A percentile compares a stretch with the other conserved stretches of the same genome.
These are phyloP conservation scores for Pseudogymnoascus verrucosus DNA, from an alignment of 2,329 filamentous ascomycete species.

Conservation along the genomic window DNA sequence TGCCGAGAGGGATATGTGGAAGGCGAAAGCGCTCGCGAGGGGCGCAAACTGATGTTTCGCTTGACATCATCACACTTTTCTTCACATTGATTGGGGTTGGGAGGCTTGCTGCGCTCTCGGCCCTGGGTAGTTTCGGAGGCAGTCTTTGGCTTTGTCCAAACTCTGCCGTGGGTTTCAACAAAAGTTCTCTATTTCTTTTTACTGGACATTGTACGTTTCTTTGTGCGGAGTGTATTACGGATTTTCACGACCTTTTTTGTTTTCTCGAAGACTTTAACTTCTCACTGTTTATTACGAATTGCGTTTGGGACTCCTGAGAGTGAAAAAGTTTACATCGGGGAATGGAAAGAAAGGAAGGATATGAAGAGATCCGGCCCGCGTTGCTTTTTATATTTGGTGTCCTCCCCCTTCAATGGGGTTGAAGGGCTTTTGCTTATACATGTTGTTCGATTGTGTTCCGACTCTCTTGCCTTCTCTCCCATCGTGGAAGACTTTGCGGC, in stretches of 20 bases:
- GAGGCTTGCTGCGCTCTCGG: not conserved
- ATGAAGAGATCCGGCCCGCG: not conserved
- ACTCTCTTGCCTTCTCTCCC: not conserved
- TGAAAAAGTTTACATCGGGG: not conserved
- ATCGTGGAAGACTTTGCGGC: not conserved
- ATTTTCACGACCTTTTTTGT: not conserved
- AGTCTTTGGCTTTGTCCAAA: not conserved
- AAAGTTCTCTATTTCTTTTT: not conserved
- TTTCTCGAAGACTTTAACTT: not conserved
- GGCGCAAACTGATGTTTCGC: not conserved
- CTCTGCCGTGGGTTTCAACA: not conserved
- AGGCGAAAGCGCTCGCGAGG: slow-evolving; percentile 30
- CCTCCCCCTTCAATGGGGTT: not conserved
- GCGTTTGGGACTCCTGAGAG: not conserved
- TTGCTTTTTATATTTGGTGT: not conserved
- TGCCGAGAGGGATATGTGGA: slow-evolving; percentile 59
- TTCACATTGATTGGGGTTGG: not conserved
- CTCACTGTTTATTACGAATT: not conserved
- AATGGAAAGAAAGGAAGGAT: not conserved
- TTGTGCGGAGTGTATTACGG: not conserved
- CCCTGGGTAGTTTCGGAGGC: not conserved
- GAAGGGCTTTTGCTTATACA: not conserved
- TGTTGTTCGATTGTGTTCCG: not conserved
- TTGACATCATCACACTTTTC: not conserved
- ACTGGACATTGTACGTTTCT: not conserved